Evolutionary conservation across 179 eudicot genomes (phyloP).

Genomic region (Spinacia oleracea): DNA sequence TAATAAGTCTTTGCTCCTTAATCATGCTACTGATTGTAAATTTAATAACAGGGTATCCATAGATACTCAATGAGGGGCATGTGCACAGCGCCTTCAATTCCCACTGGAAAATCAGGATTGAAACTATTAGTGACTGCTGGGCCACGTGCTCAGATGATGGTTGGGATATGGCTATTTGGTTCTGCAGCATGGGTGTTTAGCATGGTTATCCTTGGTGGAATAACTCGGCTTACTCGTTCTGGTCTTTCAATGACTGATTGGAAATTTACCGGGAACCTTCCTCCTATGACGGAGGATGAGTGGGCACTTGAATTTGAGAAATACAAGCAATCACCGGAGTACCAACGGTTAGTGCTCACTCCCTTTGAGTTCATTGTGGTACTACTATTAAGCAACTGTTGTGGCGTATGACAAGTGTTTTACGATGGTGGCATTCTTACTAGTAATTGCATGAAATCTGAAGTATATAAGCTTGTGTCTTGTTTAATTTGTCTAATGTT

Average conservation of each 20-base stretch:
- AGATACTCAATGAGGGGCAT: conserved; percentile 47
- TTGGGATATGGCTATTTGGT: conserved; percentile 93
- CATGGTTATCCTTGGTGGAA: conserved; percentile 96
- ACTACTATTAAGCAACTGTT: background rate
- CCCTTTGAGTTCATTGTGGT: background rate
- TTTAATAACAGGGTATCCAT: conserved; percentile 37
- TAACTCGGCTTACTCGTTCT: conserved; percentile 83
- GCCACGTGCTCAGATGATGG: conserved; percentile 74
- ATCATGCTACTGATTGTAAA: background rate
- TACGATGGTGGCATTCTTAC: background rate
- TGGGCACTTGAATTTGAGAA: conserved; percentile 87
- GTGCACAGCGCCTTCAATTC: conserved; percentile 53
- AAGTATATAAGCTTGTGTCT: background rate
- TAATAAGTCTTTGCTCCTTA: background rate
- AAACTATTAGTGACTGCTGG: conserved; percentile 87
- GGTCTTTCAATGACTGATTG: conserved; percentile 99
- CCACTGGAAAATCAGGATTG: conserved; percentile 49
- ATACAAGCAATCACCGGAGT: conserved; percentile 92
- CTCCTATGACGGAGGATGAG: conserved; percentile 79
- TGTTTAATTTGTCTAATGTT: background rate
- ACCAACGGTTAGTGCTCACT: conserved; percentile 62
- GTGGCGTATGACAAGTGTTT: background rate
- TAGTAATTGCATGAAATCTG: background rate
- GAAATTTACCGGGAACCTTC: conserved; percentile 88
- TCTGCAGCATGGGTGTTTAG: conserved; percentile 98